These are phyloP conservation scores for Camellia japonica DNA, from an alignment of 148 eudicot species.

Conservation along the genomic window DNA sequence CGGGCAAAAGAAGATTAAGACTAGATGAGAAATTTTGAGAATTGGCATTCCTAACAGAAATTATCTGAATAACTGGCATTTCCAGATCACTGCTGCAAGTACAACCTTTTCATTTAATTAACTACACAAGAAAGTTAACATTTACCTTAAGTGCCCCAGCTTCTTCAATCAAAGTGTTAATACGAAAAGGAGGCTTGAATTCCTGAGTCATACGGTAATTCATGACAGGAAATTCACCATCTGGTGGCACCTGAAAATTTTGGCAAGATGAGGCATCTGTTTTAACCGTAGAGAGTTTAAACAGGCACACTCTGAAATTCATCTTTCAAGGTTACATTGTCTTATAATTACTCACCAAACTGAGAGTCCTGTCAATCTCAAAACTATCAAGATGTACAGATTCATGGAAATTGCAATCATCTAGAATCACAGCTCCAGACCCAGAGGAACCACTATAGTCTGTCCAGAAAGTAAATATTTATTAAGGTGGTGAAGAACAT, in stretches of 20 bases:
- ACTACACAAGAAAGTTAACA: not conserved
- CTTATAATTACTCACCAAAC: conserved; percentile 56
- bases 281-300: conserved; percentile 4
- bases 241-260: conserved; percentile 73
- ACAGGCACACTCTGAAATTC: not conserved
- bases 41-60: not conserved
- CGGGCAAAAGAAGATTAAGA: conserved; percentile 6
- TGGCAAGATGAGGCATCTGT: conserved; percentile 10
- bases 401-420: conserved; percentile 96
- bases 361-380: conserved; percentile 76
- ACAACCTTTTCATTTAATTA: not conserved
- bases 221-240: conserved; percentile 98
- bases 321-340: conserved; percentile 1
- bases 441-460: conserved; percentile 74
- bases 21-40: not conserved
- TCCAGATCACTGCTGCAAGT: conserved; percentile 2
- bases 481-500: conserved; percentile 8
- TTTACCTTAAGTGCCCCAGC: conserved; percentile 85
- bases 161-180: conserved; percentile 82
- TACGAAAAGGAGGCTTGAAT: conserved; percentile 87
- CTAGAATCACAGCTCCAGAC: conserved; percentile 79
- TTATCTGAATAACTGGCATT: not conserved
- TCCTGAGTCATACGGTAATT: conserved; percentile 98
- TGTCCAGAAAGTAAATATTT: conserved; percentile 21
- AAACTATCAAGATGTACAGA: conserved; percentile 94